Evolutionary conservation across 2,329 filamentous ascomycete species (phyloP), one percentile per base, ranked within the genome.

Genomic region (Drechslera avenae): DNA sequence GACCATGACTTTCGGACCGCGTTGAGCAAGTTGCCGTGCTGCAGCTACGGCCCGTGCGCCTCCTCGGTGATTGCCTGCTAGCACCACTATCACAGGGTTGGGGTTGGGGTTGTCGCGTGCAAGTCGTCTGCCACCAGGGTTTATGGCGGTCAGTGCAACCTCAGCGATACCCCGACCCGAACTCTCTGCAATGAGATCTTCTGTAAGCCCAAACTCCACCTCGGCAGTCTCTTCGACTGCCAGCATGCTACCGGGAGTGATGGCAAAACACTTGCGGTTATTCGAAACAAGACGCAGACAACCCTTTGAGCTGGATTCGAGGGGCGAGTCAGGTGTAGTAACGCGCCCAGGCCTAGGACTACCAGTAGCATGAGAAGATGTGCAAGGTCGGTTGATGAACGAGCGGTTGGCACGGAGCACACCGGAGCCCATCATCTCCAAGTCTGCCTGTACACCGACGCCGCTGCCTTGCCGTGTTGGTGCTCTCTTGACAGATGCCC

Each of bases 41-140:
- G 91, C 91, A 12, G 91, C 89, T 45, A 97, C 81, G 3, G 91
- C 91, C 51, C 93, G 83, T 31, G 90, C 87, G 32, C 93, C 92
- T 1, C 88, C 91, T 60, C 91, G 91, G 73, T 96, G 93, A 72
- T 97, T 97, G n/a, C 94, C 93, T 0, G 90, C 92, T n/a, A 97
- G 80, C 5, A 97, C 84, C 17, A 96, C 85, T 41, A 87, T 79
- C 5, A 84, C 82, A 0, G 83, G 81, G 23, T 79, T 75, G 13
- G 78, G 74, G 31, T 79, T 75, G 40, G 78, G 75, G 42, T 75
- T 69, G 12, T 75, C 68, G 59, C 78, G 40, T 69, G 80, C 39
- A 77, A 83, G 39, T 81, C 80, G 73, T 77, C 84, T 68, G 81
- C 83, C 41, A 80, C 86, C 51, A 79, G 77, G 73, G 59, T 79